A percentile compares a stretch with the other conserved stretches of the same genome.
phyloP scores from a whole-genome alignment of 345 rosid species.

The Nephelium lappaceum region DNA sequence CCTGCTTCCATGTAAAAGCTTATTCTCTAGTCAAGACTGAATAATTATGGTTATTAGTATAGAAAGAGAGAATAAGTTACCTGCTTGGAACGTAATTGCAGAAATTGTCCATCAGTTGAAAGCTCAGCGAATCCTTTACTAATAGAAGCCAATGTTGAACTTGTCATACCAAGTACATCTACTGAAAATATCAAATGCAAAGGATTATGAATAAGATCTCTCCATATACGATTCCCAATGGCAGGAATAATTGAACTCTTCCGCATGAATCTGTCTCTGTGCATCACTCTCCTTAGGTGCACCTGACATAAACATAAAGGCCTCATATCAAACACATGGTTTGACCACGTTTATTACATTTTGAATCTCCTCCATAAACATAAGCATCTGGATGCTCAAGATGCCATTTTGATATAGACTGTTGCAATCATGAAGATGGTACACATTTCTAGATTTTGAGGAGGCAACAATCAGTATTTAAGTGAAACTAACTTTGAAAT shows the following conservation, averaged over 20 bases:
- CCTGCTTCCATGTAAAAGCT: constrained; percentile 51
- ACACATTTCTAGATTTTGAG: neutral
- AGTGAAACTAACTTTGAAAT: neutral
- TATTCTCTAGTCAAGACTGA: constrained; percentile 17
- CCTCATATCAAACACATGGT: constrained; percentile 24
- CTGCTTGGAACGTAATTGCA: constrained; percentile 94
- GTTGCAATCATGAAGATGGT: constrained; percentile 2
- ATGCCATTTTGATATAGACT: neutral
- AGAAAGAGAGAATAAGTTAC: constrained; percentile 34
- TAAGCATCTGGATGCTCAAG: constrained; percentile 14
- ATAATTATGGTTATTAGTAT: neutral
- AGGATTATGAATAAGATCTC: constrained; percentile 98
- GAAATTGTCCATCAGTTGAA: constrained; percentile 94
- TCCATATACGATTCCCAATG: constrained; percentile 81
- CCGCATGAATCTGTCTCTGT: constrained; percentile 84
- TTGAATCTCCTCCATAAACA: constrained; percentile 17
- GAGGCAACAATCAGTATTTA: neutral
- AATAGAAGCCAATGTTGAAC: constrained; percentile 95
- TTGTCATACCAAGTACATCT: constrained; percentile 97
- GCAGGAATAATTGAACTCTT: constrained; percentile 91
- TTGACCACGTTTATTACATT: neutral
- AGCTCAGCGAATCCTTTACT: constrained; percentile 98
- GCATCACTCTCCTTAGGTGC: constrained; percentile 95
- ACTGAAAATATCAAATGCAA: constrained; percentile 89
- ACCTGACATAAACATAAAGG: constrained; percentile 51